Base-by-base conservation (phyloP, 257 asterid species). In the Fraxinus cuspidata region DNA sequence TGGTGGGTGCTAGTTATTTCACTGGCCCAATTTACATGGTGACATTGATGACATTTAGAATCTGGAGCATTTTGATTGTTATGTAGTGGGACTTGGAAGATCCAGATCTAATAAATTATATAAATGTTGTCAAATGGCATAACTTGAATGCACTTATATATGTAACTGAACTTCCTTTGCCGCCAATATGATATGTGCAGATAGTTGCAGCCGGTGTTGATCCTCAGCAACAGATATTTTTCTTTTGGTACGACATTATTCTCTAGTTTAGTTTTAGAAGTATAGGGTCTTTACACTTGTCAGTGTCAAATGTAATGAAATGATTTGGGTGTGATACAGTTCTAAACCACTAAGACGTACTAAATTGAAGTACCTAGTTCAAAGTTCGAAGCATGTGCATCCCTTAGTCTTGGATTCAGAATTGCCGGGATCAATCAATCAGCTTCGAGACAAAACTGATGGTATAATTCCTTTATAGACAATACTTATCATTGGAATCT, bases 221-320 rank as follows among this genome's bases (percentile, higher is more conserved):
- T 84, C 98, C 97, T 66, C 87, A 92, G 90, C 91, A 88, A 79
- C 97, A 93, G 71, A 91, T 97, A 5, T 94, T 96, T 86, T 81
- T 82, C 89, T 87, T 87, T 85, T 86, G 98, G 99, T 96, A 91
- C 71, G 88, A 64, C 74, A 21, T 70, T 72, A 28, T 58, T 70
- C 10, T 63, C 25, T 69, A 21, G n/a, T 80, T 74, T 29, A 60
- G 67, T 38, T 84, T 83, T 74, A 65, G 40, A 71, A 74, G 74
- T 29, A 73, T 28, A 56, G 74, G 81, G 53, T 83, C 74, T 80
- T 25, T 44, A 65, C 74, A 38, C 31, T 64, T 65, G 56, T 60
- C 70, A 42, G 76, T 77, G 77, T 60, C 60, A 81, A 80, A 85
- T 83, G 23, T 76, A 40, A 40, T 81, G 85, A 80, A 28, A 76